phyloP scores from a whole-genome alignment of 1,284 basidiomycete genomes.

The Amylostereum areolatum region DNA sequence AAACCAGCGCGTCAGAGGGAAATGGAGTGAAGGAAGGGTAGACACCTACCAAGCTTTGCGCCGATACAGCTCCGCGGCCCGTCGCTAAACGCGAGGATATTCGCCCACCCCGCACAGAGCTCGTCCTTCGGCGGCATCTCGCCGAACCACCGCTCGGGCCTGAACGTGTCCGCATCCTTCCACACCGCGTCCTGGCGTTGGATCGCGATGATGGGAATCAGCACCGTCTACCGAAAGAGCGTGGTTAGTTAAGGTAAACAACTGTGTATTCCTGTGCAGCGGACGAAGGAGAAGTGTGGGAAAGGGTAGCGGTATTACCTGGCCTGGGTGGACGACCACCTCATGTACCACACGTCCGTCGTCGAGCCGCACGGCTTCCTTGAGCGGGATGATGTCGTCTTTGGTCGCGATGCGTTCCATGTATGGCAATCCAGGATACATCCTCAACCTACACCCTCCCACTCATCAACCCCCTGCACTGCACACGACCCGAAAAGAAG shows the following conservation, averaged over 20 bases:
- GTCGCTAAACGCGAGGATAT: slow-evolving; percentile 13
- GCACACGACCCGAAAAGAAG: too few relatives aligned
- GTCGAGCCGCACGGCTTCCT: slow-evolving; percentile 13
- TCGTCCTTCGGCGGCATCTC: slow-evolving; percentile 1
- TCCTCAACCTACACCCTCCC: slow-evolving; percentile 19
- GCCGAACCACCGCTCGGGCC: slow-evolving; percentile 14
- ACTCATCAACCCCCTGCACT: too few relatives aligned
- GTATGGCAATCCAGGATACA: slow-evolving; percentile 17
- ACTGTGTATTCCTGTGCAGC: too few relatives aligned
- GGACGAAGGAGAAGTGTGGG: too few relatives aligned
- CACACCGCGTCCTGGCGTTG: slow-evolving; percentile 20
- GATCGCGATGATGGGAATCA: slow-evolving; percentile 18
- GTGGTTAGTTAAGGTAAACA: background rate
- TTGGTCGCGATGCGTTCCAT: slow-evolving; percentile 15
- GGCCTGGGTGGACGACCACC: slow-evolving; percentile 16
- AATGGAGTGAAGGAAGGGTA: too few relatives aligned
- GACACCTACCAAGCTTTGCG: slow-evolving; percentile 9
- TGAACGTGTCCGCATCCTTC: slow-evolving; percentile 23
- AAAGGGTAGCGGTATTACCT: slow-evolving; percentile 11
- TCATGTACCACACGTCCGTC: slow-evolving; percentile 13
- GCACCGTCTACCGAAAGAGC: slow-evolving; percentile 10
- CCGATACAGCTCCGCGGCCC: slow-evolving; percentile 14
- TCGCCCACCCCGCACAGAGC: slow-evolving; percentile 11
- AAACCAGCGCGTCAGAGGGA: too few relatives aligned
- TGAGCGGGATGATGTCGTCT: slow-evolving; percentile 18